Conservation (phyloP, 2,329 filamentous ascomycete genomes). For the Aspergillus novofumigatus region DNA sequence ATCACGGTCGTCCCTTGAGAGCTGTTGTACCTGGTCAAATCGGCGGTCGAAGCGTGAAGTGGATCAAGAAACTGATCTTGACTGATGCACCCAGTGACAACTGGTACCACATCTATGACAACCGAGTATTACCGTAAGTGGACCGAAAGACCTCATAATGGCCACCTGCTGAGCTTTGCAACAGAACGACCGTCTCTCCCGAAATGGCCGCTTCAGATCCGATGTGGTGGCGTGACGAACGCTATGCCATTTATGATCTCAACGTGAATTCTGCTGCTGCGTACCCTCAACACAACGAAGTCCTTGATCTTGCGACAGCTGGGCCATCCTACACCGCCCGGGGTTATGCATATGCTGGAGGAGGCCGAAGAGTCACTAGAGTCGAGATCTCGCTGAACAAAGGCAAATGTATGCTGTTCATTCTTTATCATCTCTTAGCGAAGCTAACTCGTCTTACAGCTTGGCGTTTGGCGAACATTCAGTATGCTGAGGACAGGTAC, state of each 20-base stretch:
- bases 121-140: constrained; percentile 70
- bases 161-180: constrained; percentile 3
- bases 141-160: neutral
- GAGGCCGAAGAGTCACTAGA: constrained; percentile 75
- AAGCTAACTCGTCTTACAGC: constrained; percentile 29
- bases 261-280: constrained; percentile 81
- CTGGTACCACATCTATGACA: constrained; percentile 95
- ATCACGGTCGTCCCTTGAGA: constrained; percentile 80
- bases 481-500: constrained; percentile 83
- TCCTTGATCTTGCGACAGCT: constrained; percentile 48
- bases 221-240: constrained; percentile 80
- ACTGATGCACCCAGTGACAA: constrained; percentile 79
- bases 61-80: constrained; percentile 77
- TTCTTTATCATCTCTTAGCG: neutral
- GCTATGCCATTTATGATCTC: constrained; percentile 89
- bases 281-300: constrained; percentile 75
- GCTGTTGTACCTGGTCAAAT: constrained; percentile 87
- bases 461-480: constrained; percentile 72
- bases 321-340: constrained; percentile 59
- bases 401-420: constrained; percentile 53
- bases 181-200: constrained; percentile 70
- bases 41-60: constrained; percentile 88
- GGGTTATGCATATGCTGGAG: constrained; percentile 86
- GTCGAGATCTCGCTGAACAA: constrained; percentile 81
- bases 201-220: constrained; percentile 71